Evolutionary conservation across 495 filamentous ascomycete species (phyloP).

Genomic region (Aspergillus haitiensis): DNA sequence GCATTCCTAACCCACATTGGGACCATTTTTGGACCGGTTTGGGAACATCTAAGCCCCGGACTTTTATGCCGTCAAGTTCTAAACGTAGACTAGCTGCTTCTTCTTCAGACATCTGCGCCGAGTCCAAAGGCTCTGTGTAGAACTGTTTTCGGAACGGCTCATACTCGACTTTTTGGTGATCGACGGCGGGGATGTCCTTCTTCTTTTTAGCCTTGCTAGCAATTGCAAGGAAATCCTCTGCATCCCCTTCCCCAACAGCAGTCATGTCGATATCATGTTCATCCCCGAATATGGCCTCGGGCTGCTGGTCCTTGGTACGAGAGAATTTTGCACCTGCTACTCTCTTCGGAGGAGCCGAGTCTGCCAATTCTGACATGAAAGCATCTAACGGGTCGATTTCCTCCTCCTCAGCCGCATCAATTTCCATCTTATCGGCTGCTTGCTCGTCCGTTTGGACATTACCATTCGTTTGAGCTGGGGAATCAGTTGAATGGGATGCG

Average conservation of each 20-base stretch:
- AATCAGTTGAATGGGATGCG: conserved; percentile 19
- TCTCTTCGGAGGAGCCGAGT: conserved; percentile 47
- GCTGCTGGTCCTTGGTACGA: conserved; percentile 57
- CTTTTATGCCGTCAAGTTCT: conserved; percentile 94
- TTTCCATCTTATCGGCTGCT: conserved; percentile 34
- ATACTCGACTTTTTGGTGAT: conserved; percentile 83
- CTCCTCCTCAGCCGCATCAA: conserved; percentile 54
- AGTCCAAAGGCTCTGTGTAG: conserved; percentile 84
- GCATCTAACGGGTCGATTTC: conserved; percentile 89
- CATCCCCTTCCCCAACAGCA: conserved; percentile 66
- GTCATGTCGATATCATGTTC: conserved; percentile 77
- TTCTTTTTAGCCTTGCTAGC: conserved; percentile 88
- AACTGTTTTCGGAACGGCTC: conserved; percentile 89
- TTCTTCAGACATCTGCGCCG: conserved; percentile 80
- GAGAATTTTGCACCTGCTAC: conserved; percentile 42
- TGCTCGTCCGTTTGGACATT: conserved; percentile 46
- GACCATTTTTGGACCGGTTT: conserved; percentile 97
- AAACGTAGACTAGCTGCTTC: conserved; percentile 78
- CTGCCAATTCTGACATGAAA: conserved; percentile 84
- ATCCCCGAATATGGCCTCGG: conserved; percentile 82
- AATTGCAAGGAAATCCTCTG: conserved; percentile 83
- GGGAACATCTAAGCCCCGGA: conserved; percentile 78
- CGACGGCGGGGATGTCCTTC: conserved; percentile 84
- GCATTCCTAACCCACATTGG: conserved; percentile 84
- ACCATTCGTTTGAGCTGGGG: conserved; percentile 34